These are phyloP conservation scores for Euphorbia pulcherrima DNA, from an alignment of 345 rosid species.

Conservation along the genomic window DNA sequence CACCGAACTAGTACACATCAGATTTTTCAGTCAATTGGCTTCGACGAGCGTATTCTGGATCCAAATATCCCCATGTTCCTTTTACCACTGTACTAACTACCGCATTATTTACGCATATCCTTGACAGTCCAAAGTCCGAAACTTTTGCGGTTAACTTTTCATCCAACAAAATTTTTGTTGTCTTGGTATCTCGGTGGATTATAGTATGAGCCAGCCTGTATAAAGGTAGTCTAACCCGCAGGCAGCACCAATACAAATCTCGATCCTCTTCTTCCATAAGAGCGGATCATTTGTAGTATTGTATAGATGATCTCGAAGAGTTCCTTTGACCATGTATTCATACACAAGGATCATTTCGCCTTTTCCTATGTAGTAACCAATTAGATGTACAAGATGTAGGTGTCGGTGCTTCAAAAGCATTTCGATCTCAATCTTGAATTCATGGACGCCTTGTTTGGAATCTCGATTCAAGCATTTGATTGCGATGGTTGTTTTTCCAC, in stretches of 20 bases:
- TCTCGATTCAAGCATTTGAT: conserved; percentile 32
- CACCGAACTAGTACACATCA: conserved; percentile 65
- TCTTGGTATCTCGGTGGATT: conserved; percentile 49
- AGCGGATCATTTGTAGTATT: conserved; percentile 18
- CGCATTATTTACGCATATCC: too few relatives aligned
- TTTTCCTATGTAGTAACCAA: conserved; percentile 33
- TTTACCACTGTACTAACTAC: conserved; percentile 36
- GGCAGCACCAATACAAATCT: conserved; percentile 43
- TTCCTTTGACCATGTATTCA: conserved; percentile 33
- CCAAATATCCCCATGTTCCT: conserved; percentile 51
- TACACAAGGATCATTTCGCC: conserved; percentile 43
- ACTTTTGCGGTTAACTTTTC: conserved; percentile 49
- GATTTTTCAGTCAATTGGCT: conserved; percentile 53
- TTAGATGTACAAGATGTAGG: conserved; percentile 35
- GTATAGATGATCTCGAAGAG: conserved; percentile 28
- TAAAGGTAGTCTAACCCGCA: conserved; percentile 32
- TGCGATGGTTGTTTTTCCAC: conserved; percentile 25
- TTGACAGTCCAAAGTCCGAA: conserved; percentile 53
- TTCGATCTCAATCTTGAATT: conserved; percentile 40
- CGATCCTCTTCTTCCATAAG: conserved; percentile 35
- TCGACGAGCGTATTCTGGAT: conserved; percentile 51
- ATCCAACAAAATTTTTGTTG: conserved; percentile 47
- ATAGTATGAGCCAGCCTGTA: conserved; percentile 29
- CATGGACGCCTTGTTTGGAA: conserved; percentile 35
- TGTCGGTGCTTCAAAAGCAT: conserved; percentile 39